Conservation (phyloP, 2,329 filamentous ascomycete species). For the Calonectria fujianensis region DNA sequence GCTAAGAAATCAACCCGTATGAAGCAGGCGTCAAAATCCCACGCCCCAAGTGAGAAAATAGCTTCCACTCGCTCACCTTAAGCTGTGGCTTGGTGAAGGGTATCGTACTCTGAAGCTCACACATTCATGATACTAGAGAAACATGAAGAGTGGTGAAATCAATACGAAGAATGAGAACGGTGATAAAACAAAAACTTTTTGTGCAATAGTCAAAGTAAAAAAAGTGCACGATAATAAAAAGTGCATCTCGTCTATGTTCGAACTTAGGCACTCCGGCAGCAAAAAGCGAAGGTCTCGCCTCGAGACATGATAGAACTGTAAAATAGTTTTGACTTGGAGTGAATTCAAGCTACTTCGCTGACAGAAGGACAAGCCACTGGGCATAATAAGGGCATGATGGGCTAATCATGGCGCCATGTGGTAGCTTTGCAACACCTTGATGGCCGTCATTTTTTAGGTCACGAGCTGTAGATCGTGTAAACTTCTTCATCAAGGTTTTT, state of each 20-base stretch:
- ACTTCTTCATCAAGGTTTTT: neutral
- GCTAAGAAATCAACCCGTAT: too few relatives aligned
- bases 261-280: neutral
- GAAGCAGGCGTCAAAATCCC: neutral
- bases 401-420: neutral
- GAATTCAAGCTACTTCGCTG: neutral
- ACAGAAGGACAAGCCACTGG: neutral
- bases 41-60: neutral
- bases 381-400: neutral
- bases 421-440: neutral
- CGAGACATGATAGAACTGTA: neutral
- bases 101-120: too few relatives aligned
- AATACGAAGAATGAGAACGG: neutral
- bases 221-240: neutral
- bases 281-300: neutral
- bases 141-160: neutral
- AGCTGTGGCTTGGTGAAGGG: too few relatives aligned
- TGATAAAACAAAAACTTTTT: too few relatives aligned
- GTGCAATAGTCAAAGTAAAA: neutral
- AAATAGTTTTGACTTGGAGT: neutral
- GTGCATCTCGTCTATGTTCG: neutral
- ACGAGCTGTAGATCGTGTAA: neutral
- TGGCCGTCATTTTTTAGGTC: neutral
- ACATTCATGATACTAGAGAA: too few relatives aligned
- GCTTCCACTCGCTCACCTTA: too few relatives aligned